phyloP scores from a whole-genome alignment of 2,329 filamentous ascomycete species.

The Phialophora tarda region DNA sequence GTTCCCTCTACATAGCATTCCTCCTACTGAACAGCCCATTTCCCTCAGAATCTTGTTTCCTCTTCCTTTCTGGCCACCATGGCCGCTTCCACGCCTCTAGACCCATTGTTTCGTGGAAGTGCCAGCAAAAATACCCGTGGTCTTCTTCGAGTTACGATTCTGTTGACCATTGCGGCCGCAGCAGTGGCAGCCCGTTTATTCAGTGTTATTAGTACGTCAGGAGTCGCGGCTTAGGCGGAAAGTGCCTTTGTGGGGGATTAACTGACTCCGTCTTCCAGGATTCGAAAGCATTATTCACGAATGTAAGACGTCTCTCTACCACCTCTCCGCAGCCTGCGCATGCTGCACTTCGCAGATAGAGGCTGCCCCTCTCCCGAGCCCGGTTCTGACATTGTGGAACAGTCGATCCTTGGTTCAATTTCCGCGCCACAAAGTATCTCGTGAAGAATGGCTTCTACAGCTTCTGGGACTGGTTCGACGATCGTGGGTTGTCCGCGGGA shows the following conservation, averaged over 20 bases:
- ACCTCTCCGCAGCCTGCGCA: slow-evolving; percentile 21
- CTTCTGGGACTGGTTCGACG: slow-evolving; percentile 99
- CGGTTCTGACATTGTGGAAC: slow-evolving; percentile 42
- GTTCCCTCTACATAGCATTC: not conserved
- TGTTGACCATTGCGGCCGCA: slow-evolving; percentile 86
- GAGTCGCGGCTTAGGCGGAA: not conserved
- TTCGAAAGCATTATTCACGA: slow-evolving; percentile 99
- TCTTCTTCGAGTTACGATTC: slow-evolving; percentile 85
- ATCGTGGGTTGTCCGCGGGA: slow-evolving; percentile 62
- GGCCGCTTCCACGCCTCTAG: slow-evolving; percentile 52
- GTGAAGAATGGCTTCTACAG: slow-evolving; percentile 96
- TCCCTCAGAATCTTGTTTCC: slow-evolving; percentile 28
- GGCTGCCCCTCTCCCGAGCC: slow-evolving; percentile 7
- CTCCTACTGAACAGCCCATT: not conserved
- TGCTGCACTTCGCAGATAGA: not conserved
- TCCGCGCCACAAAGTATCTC: slow-evolving; percentile 96
- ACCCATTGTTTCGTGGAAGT: slow-evolving; percentile 74
- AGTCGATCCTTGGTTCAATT: slow-evolving; percentile 99
- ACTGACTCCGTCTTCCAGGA: slow-evolving; percentile 56
- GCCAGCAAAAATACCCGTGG: slow-evolving; percentile 81
- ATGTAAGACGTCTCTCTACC: slow-evolving; percentile 68
- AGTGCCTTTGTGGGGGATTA: not conserved
- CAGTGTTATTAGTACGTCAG: slow-evolving; percentile 88
- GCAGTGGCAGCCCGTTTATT: slow-evolving; percentile 93
- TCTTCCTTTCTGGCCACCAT: slow-evolving; percentile 48